Evolutionary conservation across 225 moss, liverwort and hornwort genomes (phyloP), one percentile per base, ranked within the genome.

Genomic region (Takakia lepidozioides): DNA sequence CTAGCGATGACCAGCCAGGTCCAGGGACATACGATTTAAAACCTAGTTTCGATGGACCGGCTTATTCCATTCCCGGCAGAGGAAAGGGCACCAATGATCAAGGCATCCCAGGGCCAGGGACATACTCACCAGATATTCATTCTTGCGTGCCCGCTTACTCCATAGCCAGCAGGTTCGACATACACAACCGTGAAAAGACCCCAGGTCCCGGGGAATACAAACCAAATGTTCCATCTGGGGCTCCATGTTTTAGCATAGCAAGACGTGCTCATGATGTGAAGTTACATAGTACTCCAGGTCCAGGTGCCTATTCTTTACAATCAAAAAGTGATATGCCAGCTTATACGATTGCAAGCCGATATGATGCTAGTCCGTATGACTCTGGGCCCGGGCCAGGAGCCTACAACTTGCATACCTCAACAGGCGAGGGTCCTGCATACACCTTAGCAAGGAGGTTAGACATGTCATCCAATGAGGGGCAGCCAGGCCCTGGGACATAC

Each of bases 321-420:
- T 47, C 63, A 0, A 54, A 82, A 21, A 76, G 66, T 5, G 71
- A 67, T 9, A 70, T 73, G 10, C 82, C 68, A 0, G 50, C 72
- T 7, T 71, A 63, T 10, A 62, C 67, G 2, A 73, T 80, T 3
- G 81, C 81, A 0, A 52, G 65, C 8, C 49, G 64, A 2, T 49
- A 68, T 0, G 59, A 69, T 3, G 67, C 52, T 27, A 55, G 68
- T 4, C 29, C 37, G 18, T 55, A 14, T 1, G 46, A 70, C 5
- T 29, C 38, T 3, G 64, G 52, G 6, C 78, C 70, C 11, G 67
- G 85, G 7, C 81, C 72, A 2, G 73, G 80, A 19, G 67, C 76
- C 0, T 84, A 84, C 5, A 5, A 64, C 3, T 29, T 37, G 0
- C 4, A 56, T 3, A 49, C 59, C 26, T 37, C 65, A 25, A 56